Evolutionary conservation across 2,329 filamentous ascomycete genomes (phyloP).

Genomic region (Sarocladiaceae sp.): DNA sequence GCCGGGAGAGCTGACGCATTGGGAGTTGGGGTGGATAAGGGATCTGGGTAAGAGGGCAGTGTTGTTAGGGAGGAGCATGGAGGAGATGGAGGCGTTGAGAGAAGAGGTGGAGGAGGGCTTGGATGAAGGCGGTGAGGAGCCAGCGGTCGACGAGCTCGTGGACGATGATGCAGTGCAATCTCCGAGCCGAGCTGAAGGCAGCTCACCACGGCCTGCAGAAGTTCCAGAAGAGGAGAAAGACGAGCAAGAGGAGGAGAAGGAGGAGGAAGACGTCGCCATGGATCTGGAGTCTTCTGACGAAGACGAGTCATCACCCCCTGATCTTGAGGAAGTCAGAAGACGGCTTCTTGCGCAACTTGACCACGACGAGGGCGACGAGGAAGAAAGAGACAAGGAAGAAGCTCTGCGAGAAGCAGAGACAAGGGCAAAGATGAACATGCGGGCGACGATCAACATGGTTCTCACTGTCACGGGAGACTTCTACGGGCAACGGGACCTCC

Average conservation of each 20-base stretch:
- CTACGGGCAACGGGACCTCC: constrained; percentile 81
- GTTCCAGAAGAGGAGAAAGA: constrained; percentile 3
- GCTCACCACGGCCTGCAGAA: not conserved
- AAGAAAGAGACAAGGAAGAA: constrained; percentile 18
- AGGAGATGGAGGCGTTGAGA: constrained; percentile 43
- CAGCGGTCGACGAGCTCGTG: constrained; percentile 31
- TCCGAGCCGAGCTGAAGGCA: constrained; percentile 15
- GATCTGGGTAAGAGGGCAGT: constrained; percentile 75
- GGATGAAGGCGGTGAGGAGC: constrained; percentile 41
- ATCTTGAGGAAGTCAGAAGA: constrained; percentile 41
- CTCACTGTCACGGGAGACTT: constrained; percentile 80
- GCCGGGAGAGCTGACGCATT: constrained; percentile 65
- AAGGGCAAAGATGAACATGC: constrained; percentile 43
- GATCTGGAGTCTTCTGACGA: constrained; percentile 33
- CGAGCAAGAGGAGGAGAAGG: constrained; percentile 18
- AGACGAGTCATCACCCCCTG: constrained; percentile 27
- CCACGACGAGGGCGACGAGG: constrained; percentile 21
- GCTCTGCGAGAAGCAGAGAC: constrained; percentile 20
- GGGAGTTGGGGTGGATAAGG: constrained; percentile 68
- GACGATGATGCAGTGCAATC: constrained; percentile 27
- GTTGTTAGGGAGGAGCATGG: constrained; percentile 47
- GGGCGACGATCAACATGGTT: constrained; percentile 86
- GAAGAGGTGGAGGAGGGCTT: constrained; percentile 35
- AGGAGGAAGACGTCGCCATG: constrained; percentile 32
- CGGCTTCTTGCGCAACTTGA: constrained; percentile 41